Conservation (phyloP, 2,329 filamentous ascomycete genomes). For the Microcera coccophila region DNA sequence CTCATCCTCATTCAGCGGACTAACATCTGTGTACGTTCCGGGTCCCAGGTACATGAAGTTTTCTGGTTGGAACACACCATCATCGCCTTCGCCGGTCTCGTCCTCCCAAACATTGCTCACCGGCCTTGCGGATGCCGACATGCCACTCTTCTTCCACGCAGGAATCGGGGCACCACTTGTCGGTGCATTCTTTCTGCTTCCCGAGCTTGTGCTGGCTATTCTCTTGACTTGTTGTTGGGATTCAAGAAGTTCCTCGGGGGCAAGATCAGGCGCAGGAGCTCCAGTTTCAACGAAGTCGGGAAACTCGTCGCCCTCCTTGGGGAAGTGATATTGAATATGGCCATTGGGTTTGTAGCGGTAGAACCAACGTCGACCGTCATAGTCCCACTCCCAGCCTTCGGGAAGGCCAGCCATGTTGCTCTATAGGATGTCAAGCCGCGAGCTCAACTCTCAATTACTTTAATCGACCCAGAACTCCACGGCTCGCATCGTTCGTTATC, state of each 20-base stretch:
- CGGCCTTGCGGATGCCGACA: conserved; percentile 33
- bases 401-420: conserved; percentile 40
- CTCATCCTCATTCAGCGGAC: conserved; percentile 40
- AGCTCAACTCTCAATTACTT: too few species aligned
- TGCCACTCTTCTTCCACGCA: conserved; percentile 19
- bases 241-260: conserved; percentile 51
- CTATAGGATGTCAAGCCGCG: too few species aligned
- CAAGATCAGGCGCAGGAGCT: conserved; percentile 37
- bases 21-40: conserved; percentile 44
- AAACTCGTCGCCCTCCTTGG: conserved; percentile 55
- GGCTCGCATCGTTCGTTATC: too few species aligned
- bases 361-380: conserved; percentile 56
- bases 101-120: conserved; percentile 33
- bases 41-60: conserved; percentile 52
- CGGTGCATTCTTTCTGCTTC: conserved; percentile 5
- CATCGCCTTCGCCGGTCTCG: conserved; percentile 27
- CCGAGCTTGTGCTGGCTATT: conserved; percentile 20
- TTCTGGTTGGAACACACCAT: conserved; percentile 48
- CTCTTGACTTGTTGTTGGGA: conserved; percentile 48
- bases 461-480: too few species aligned
- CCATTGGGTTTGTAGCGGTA: conserved; percentile 54
- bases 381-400: conserved; percentile 54
- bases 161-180: conserved; percentile 7
- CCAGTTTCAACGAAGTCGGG: conserved; percentile 46
- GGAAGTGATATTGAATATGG: conserved; percentile 54